These are phyloP conservation scores for Apiotrichum akiyoshidainum DNA, from an alignment of 1,284 basidiomycete genomes.

Conservation along the genomic window DNA sequence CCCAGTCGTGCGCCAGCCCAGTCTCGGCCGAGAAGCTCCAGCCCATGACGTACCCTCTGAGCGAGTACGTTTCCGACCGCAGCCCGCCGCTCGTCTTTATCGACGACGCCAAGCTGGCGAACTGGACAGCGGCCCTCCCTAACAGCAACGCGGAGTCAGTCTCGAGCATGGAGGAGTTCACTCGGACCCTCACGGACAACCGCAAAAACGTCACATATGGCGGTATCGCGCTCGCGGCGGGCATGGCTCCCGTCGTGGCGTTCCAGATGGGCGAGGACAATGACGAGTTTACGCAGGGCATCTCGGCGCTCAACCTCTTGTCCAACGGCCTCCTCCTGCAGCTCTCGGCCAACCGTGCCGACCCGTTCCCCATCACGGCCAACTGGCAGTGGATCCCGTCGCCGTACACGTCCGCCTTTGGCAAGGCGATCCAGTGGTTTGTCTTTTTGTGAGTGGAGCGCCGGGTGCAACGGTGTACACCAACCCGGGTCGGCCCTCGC, in stretches of 20 bases:
- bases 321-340: conserved; percentile 64
- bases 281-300: conserved; percentile 50
- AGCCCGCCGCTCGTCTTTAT: conserved; percentile 56
- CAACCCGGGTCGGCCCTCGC: no score
- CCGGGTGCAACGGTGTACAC: no score
- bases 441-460: conserved; percentile 32
- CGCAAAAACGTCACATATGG: conserved; percentile 59
- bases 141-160: conserved; percentile 47
- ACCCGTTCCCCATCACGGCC: conserved; percentile 58
- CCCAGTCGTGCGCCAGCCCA: conserved; percentile 54
- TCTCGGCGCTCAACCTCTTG: conserved; percentile 63
- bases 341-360: conserved; percentile 47
- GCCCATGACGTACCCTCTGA: conserved; percentile 24
- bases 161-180: conserved; percentile 55
- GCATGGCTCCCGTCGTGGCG: conserved; percentile 32
- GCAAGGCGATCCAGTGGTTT: conserved; percentile 34
- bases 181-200: conserved; percentile 55
- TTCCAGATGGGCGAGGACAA: conserved; percentile 4
- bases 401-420: conserved; percentile 20
- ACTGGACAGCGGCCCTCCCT: conserved; percentile 10
- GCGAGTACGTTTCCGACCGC: conserved; percentile 53
- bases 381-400: conserved; percentile 56
- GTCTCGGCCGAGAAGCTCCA: conserved; percentile 12
- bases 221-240: conserved; percentile 60
- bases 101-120: conserved; percentile 1